Conservation (phyloP, 305 asterid species). For the Galium porrigens region DNA sequence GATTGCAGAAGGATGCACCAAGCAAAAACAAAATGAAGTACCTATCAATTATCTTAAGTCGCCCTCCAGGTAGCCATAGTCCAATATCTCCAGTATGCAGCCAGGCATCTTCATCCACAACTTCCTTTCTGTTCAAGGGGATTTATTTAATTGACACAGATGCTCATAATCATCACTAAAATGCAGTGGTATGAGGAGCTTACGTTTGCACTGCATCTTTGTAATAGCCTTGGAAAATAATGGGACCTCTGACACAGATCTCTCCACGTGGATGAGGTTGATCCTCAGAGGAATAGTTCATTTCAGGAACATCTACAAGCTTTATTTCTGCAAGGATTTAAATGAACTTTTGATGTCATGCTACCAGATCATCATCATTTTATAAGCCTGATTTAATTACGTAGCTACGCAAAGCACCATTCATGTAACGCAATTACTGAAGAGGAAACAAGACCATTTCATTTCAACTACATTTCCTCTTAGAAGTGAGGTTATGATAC, state of each 20-base stretch:
- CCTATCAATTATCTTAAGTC: conserved; percentile 93
- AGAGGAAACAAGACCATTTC: neutral
- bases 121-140: conserved; percentile 64
- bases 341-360: neutral
- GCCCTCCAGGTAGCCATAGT: conserved; percentile 93
- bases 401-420: neutral
- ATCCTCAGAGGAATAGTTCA: conserved; percentile 90
- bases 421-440: neutral
- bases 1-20: neutral
- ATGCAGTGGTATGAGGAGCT: conserved; percentile 14
- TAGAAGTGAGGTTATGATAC: neutral
- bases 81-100: conserved; percentile 97
- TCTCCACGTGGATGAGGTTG: conserved; percentile 94
- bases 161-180: conserved; percentile 6
- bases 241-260: conserved; percentile 95
- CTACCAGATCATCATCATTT: neutral
- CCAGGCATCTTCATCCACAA: conserved; percentile 70
- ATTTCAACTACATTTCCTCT: neutral
- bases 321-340: conserved; percentile 53
- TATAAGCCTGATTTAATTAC: neutral
- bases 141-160: conserved; percentile 15
- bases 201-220: conserved; percentile 87
- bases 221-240: conserved; percentile 68
- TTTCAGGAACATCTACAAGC: conserved; percentile 94
- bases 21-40: conserved; percentile 10